Percentiles rank a stretch among this genome's conserved stretches.
Conservation (phyloP, 2,329 filamentous ascomycete genomes). For the Claviceps quebecensis region DNA sequence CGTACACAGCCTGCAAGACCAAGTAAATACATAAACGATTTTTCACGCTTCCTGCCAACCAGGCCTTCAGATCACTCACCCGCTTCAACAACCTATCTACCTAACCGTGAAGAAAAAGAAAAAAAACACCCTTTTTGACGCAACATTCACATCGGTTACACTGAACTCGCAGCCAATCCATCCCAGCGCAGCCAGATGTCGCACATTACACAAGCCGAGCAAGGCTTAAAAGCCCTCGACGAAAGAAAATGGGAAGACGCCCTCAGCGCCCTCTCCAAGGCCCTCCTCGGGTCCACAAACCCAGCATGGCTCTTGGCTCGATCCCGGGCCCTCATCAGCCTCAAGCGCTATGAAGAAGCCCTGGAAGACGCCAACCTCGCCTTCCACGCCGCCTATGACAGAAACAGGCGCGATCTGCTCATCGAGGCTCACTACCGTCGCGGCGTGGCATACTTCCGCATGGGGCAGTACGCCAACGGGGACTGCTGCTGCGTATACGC, state of each 20-base stretch:
- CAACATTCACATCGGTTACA: too few species aligned
- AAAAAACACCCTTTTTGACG: too few species aligned
- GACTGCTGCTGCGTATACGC: constrained; percentile 53
- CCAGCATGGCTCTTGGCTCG: constrained; percentile 72
- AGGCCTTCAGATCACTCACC: too few species aligned
- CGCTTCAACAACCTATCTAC: too few species aligned
- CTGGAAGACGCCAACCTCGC: constrained; percentile 57
- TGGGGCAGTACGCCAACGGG: constrained; percentile 62
- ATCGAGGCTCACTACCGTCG: constrained; percentile 71
- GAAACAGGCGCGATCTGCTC: constrained; percentile 63
- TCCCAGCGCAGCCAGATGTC: constrained; percentile 28
- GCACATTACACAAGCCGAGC: constrained; percentile 32
- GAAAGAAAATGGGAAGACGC: constrained; percentile 51
- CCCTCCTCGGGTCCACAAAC: constrained; percentile 51
- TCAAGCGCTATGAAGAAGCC: constrained; percentile 45
- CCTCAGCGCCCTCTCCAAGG: constrained; percentile 52
- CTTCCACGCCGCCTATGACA: constrained; percentile 45
- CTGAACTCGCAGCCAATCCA: neutral
- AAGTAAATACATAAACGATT: too few species aligned
- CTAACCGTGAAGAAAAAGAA: neutral
- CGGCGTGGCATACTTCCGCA: constrained; percentile 56
- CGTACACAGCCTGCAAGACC: too few species aligned
- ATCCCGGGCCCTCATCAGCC: constrained; percentile 61
- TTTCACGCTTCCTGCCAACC: too few species aligned
- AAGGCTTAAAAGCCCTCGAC: constrained; percentile 53